Percentiles rank a stretch among this genome's conserved stretches.
These are phyloP conservation scores for Botrytis hyacinthi DNA, from an alignment of 2,329 filamentous ascomycete species.

Conservation along the genomic window DNA sequence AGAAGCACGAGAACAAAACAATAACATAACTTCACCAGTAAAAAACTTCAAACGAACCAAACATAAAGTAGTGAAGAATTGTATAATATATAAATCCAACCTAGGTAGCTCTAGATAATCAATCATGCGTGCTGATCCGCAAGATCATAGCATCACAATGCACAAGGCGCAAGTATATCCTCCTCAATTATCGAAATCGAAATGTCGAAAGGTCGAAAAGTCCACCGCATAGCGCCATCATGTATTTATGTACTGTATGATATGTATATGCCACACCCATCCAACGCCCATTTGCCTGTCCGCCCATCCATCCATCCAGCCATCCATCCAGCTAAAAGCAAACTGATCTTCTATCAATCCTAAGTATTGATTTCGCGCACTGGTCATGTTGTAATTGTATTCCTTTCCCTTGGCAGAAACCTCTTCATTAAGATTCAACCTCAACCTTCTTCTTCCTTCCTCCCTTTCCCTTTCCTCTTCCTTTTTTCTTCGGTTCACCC, in stretches of 20 bases:
- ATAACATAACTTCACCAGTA: too few relatives aligned
- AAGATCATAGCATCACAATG: neutral
- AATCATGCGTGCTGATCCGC: neutral
- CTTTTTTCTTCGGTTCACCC: neutral
- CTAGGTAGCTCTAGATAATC: neutral
- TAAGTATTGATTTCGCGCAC: neutral
- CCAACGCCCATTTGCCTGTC: neutral
- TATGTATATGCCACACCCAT: neutral
- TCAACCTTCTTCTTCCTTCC: constrained; percentile 6
- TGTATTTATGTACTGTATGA: neutral
- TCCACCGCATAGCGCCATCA: neutral
- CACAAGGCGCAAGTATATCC: neutral
- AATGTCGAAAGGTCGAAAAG: neutral
- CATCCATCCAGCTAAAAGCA: constrained; percentile 4
- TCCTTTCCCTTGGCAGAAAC: neutral
- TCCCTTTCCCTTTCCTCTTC: constrained; percentile 4
- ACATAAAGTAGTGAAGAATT: neutral
- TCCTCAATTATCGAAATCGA: neutral
- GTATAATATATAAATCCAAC: neutral
- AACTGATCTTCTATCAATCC: neutral
- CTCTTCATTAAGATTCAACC: neutral
- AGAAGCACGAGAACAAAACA: too few relatives aligned
- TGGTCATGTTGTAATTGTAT: neutral
- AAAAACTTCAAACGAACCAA: neutral
- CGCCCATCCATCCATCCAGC: neutral